Conservation (phyloP, 2,329 filamentous ascomycete genomes). For the Aureobasidium sp. region DNA sequence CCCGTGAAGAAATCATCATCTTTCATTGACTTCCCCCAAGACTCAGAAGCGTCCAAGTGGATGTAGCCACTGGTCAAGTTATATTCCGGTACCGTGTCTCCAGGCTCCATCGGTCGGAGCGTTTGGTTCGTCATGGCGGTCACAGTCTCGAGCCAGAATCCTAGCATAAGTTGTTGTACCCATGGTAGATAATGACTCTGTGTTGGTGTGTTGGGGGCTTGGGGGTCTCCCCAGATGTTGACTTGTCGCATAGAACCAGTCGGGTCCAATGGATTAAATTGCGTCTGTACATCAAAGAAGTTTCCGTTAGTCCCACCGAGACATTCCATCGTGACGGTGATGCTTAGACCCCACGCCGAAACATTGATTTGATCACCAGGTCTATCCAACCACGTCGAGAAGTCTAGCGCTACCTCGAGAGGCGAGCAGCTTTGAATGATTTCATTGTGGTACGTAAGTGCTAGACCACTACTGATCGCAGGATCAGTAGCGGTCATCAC, state of each 20-base stretch:
- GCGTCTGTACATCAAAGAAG: too few relatives aligned
- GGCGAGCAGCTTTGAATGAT: not conserved
- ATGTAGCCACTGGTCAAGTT: not conserved
- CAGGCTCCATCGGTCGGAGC: too few relatives aligned
- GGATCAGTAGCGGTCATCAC: not conserved
- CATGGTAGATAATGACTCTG: too few relatives aligned
- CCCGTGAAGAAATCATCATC: not conserved
- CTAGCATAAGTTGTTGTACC: not conserved
- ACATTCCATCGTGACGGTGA: not conserved
- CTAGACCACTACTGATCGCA: not conserved
- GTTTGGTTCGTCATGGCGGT: not conserved
- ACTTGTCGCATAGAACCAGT: too few relatives aligned
- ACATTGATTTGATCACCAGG: not conserved
- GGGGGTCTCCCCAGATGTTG: too few relatives aligned
- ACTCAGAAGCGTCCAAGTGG: not conserved
- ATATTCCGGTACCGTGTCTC: too few relatives aligned
- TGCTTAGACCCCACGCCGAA: not conserved
- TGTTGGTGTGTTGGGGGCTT: too few relatives aligned
- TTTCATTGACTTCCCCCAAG: not conserved
- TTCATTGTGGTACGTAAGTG: not conserved
- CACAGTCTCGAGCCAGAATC: not conserved
- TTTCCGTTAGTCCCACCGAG: too few relatives aligned
- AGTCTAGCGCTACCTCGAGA: not conserved
- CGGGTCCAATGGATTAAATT: too few relatives aligned
- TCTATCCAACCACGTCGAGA: not conserved